Conservation (phyloP, 2,329 filamentous ascomycete genomes). For the Pseudogymnoascus sp. region DNA sequence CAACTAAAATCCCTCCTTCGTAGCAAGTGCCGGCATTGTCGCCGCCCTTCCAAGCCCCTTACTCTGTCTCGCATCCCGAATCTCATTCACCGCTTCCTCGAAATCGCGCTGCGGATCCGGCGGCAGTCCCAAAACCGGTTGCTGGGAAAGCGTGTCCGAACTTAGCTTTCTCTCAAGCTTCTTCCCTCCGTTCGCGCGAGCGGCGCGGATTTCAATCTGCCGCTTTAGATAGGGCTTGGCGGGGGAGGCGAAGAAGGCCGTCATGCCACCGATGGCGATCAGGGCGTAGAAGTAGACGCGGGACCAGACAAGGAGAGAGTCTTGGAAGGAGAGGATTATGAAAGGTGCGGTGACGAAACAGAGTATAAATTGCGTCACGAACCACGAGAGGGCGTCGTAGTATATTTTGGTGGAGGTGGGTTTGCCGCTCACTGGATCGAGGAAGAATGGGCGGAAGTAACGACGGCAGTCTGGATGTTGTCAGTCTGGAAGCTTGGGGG, state of each 20-base stretch:
- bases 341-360: conserved; percentile 80
- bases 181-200: conserved; percentile 28
- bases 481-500: conserved; percentile 14
- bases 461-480: conserved; percentile 66
- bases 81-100: conserved; percentile 46
- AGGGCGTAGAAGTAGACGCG: conserved; percentile 84
- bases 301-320: conserved; percentile 68
- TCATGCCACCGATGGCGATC: conserved; percentile 53
- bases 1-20: conserved; percentile 10
- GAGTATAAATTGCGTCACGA: conserved; percentile 74
- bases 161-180: conserved; percentile 42
- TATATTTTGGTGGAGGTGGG: conserved; percentile 67
- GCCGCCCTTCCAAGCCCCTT: conserved; percentile 16
- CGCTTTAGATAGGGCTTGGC: conserved; percentile 53
- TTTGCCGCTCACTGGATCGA: conserved; percentile 63
- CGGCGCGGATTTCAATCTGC: conserved; percentile 48
- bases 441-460: conserved; percentile 83
- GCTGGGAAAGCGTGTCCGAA: conserved; percentile 42
- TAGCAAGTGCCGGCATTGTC: conserved; percentile 13
- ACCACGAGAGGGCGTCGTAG: conserved; percentile 71
- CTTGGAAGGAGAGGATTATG: conserved; percentile 64
- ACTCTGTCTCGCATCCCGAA: conserved; percentile 34
- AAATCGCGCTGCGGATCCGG: conserved; percentile 68
- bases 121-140: conserved; percentile 68
- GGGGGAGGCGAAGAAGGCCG: conserved; percentile 72